Evolutionary conservation across 768 basidiomycete species (phyloP), one percentile per base, ranked within the genome.

Genomic region (Leccinum imitatum): DNA sequence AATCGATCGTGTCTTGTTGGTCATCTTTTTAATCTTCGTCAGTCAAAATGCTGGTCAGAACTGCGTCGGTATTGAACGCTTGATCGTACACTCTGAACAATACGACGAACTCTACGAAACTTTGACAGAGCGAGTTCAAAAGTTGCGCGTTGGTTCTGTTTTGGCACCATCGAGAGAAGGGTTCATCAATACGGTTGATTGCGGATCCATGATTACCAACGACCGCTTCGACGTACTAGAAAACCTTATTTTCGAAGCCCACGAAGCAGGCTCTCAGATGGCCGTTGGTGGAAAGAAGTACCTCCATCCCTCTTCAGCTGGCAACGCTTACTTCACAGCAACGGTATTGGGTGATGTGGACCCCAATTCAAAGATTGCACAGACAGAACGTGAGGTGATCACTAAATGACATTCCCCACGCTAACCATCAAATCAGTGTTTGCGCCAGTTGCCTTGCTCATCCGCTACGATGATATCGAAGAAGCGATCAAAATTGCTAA

Each of bases 21-120:
- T 52, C 23, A 5, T 21, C 50, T n/a, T 59, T 46, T 58, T 57
- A 35, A 48, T 39, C 46, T 17, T 51, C 15, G 23, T 27, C 68
- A 95, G 93, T 79, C 94, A 95, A 79, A 93, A 93, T 60, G 84
- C 84, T 54, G 95, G 95, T 21, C 96, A 98, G 76, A 98, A 98
- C 68, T 99, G 96, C 73, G 96, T 99, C 67, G 96, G 95, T 37
- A 91, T 95, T 63, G 96, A 99, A 73, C 85, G 95, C 2, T 82
- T 98, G 64, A 83, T 98, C 50, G 93, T 98, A 39, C 94, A 95
- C 67, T 70, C 77, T 0, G 80, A 80, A 0, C 88, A 93, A 67
- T 90, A 95, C 66, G 84, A 93, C 51, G 84, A 87, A 6, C 82
- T 98, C 53, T 82, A 87, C 64, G 77, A 79, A 3, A 80, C 86